phyloP scores from a whole-genome alignment of 2,329 filamentous ascomycete species.

The Penicillium fuscoglaucum region DNA sequence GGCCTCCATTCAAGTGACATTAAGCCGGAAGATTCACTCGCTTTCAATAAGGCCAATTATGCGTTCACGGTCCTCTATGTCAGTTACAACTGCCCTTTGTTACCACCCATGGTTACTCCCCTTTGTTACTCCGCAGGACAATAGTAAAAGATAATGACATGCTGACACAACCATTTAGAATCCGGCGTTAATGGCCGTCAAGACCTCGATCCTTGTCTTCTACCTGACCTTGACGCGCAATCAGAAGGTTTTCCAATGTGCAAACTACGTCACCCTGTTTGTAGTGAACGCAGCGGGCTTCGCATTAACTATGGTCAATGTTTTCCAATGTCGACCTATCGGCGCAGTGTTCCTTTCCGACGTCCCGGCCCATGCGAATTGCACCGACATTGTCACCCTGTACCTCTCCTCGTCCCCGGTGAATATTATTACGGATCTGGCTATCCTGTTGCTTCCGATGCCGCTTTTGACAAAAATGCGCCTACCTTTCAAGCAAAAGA shows the following conservation, averaged over 20 bases:
- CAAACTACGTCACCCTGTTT: slow-evolving; percentile 75
- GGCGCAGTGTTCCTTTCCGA: slow-evolving; percentile 64
- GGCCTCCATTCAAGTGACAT: slow-evolving; percentile 46
- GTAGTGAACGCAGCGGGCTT: slow-evolving; percentile 77
- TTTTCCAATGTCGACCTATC: slow-evolving; percentile 80
- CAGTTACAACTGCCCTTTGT: slow-evolving; percentile 34
- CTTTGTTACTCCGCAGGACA: neutral
- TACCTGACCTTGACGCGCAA: slow-evolving; percentile 81
- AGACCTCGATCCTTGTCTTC: slow-evolving; percentile 89
- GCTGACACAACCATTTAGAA: slow-evolving; percentile 56
- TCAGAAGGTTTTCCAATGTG: slow-evolving; percentile 72
- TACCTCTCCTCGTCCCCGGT: slow-evolving; percentile 77
- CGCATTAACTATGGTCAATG: slow-evolving; percentile 80
- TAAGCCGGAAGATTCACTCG: slow-evolving; percentile 25
- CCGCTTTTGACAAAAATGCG: slow-evolving; percentile 85
- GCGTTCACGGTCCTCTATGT: slow-evolving; percentile 63
- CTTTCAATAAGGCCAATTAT: slow-evolving; percentile 55
- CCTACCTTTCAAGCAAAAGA: slow-evolving; percentile 80
- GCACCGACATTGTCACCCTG: slow-evolving; percentile 63
- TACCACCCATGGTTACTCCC: neutral
- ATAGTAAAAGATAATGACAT: neutral
- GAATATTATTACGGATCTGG: slow-evolving; percentile 88
- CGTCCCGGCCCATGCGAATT: slow-evolving; percentile 49
- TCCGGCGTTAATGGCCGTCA: slow-evolving; percentile 84
- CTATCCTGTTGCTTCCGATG: slow-evolving; percentile 82